phyloP scores from a whole-genome alignment of 192 early-diverging fungal genomes.

The Backusella psychrophila region DNA sequence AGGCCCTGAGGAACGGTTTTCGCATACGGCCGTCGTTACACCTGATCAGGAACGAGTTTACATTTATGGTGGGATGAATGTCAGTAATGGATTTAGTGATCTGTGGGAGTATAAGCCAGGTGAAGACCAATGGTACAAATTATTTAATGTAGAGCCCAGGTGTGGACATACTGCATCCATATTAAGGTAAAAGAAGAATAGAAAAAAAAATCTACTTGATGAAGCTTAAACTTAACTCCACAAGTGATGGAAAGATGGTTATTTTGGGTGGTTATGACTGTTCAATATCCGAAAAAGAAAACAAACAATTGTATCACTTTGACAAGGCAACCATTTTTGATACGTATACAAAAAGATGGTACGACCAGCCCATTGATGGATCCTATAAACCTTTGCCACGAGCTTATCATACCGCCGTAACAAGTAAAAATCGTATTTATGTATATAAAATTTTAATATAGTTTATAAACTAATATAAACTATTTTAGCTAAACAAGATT shows the following conservation, averaged over 20 bases:
- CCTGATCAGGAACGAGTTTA: not conserved
- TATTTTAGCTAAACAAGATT: not conserved
- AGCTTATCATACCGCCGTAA: slow-evolving; percentile 15
- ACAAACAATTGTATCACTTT: not conserved
- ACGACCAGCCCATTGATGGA: slow-evolving; percentile 1
- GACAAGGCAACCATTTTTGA: slow-evolving; percentile 5
- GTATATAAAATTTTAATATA: not conserved
- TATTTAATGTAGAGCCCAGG: not conserved
- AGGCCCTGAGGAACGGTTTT: slow-evolving; percentile 13
- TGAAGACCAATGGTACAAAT: not conserved
- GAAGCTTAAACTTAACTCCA: not conserved
- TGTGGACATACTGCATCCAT: slow-evolving; percentile 20
- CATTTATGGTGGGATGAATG: slow-evolving; percentile 19
- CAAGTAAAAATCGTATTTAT: slow-evolving; percentile 4
- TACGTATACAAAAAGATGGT: slow-evolving; percentile 5
- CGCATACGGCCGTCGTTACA: slow-evolving; percentile 10
- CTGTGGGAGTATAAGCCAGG: slow-evolving; percentile 12
- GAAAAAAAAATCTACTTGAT: too few species aligned
- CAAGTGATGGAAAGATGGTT: slow-evolving; percentile 10
- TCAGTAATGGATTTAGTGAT: slow-evolving; percentile 6
- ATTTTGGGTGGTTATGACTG: slow-evolving; percentile 19
- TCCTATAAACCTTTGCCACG: not conserved
- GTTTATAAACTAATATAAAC: not conserved
- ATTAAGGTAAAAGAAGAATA: not conserved
- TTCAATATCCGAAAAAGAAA: slow-evolving; percentile 2